Base-by-base conservation (phyloP, 78 protist genomes). In the Isochrysis galbana region DNA sequence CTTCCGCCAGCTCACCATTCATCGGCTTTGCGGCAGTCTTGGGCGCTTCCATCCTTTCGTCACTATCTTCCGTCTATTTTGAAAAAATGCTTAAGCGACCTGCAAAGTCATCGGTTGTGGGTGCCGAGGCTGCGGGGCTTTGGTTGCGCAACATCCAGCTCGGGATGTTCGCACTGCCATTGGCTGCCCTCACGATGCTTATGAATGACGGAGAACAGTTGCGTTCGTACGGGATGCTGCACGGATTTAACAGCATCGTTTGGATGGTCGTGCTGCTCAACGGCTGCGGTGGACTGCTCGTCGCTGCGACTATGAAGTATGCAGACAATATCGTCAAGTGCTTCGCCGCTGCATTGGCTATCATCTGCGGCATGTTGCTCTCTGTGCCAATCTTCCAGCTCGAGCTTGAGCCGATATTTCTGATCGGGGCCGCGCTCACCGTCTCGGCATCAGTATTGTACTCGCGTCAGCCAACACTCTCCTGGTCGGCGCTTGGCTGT, bases 61-160 rank as follows among this genome's bases (percentile, higher is more conserved):
- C 95, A n/a, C 93, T 94, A 5, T 96, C 97, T 7, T 90, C 91
- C 0, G 96, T 72, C 44, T 72, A 72, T 23, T 72, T 72, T 36
- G 82, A 72, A 23, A 2, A 17, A 42, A n/a, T 72, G 42, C 82
- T 72, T 23, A 72, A 72, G 82, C 34, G 39, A 46, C 47, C 47
- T 41, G 19, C 34, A 22, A 1, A 14, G 19, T 70, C 41, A 17
- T 2, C 69, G 14, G 36, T 5, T 5, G 39, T 29, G 92, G 89
- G 87, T 70, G 32, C 83, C 5, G 2, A 83, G 23, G 22, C 23
- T 21, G 88, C 88, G 39, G 0, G n/a, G 48, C 54, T 80, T 21
- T 80, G 88, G 88, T 1, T 80, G 55, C 88, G 88, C 42, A 80
- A 80, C 88, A 22, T 80, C 21, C 88, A 80, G 88, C 88, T 80